A percentile compares a stretch with the other conserved stretches of the same genome.
Conservation (phyloP, 495 filamentous ascomycete genomes). For the Aspergillus heteromorphus region DNA sequence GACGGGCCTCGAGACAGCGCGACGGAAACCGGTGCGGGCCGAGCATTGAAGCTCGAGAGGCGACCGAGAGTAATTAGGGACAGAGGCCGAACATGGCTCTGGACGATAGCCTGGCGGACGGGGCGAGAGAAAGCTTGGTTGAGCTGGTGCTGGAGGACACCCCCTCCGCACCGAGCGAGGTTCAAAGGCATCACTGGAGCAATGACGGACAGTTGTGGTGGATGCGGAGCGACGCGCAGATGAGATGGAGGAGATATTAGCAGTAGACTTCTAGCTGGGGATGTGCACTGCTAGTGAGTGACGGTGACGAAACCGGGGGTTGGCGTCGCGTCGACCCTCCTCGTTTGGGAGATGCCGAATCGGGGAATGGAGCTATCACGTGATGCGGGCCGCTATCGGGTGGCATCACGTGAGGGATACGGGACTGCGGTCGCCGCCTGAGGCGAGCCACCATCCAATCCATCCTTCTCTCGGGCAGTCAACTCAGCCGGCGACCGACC, state of each 20-base stretch:
- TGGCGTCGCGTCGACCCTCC: slow-evolving; percentile 21
- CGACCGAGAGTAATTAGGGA: slow-evolving; percentile 16
- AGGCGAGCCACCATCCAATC: neutral
- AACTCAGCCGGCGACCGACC: too few species aligned
- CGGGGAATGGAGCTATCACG: slow-evolving; percentile 18
- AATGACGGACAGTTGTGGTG: neutral
- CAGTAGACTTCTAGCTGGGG: neutral
- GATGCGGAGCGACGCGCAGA: neutral
- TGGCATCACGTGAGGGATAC: slow-evolving; percentile 12
- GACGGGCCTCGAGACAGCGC: slow-evolving; percentile 6
- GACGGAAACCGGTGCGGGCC: slow-evolving; percentile 2
- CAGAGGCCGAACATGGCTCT: slow-evolving; percentile 26
- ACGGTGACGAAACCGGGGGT: slow-evolving; percentile 28
- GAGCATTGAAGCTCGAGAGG: slow-evolving; percentile 5
- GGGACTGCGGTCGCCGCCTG: neutral
- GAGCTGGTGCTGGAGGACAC: slow-evolving; percentile 26
- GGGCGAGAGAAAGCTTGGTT: slow-evolving; percentile 21
- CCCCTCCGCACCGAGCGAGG: slow-evolving; percentile 22
- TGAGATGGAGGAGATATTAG: neutral
- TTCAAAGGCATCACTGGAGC: slow-evolving; percentile 28
- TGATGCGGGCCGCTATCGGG: slow-evolving; percentile 1
- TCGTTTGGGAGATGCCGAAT: slow-evolving; percentile 27
- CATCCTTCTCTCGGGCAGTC: neutral
- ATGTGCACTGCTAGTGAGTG: neutral
- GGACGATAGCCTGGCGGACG: slow-evolving; percentile 22